These are phyloP conservation scores for Phoma herbarum DNA, from an alignment of 2,329 filamentous ascomycete genomes.

Conservation along the genomic window DNA sequence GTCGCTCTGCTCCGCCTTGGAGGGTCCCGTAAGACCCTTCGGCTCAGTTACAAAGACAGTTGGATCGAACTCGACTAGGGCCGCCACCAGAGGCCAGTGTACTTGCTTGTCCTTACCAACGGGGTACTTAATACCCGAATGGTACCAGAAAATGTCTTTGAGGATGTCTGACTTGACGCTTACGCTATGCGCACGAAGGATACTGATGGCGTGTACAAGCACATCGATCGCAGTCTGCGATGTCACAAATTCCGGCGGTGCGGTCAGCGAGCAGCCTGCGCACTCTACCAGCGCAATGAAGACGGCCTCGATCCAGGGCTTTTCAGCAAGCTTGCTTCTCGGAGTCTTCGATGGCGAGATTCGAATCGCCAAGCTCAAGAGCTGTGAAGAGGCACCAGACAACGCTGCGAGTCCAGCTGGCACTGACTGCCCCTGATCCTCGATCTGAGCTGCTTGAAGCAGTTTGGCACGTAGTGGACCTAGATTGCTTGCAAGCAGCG, in stretches of 20 bases:
- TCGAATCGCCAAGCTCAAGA: slow-evolving; percentile 55
- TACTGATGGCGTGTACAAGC: slow-evolving; percentile 36
- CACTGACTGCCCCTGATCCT: slow-evolving; percentile 36
- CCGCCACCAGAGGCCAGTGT: slow-evolving; percentile 45
- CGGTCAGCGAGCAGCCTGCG: slow-evolving; percentile 39
- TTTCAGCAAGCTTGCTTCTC: slow-evolving; percentile 52
- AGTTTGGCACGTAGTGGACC: slow-evolving; percentile 42
- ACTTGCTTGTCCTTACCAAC: slow-evolving; percentile 29
- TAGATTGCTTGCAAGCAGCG: slow-evolving; percentile 32
- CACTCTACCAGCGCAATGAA: slow-evolving; percentile 51
- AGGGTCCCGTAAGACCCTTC: slow-evolving; percentile 20
- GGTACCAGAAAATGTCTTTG: slow-evolving; percentile 47
- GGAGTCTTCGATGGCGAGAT: slow-evolving; percentile 52
- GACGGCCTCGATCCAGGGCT: slow-evolving; percentile 56
- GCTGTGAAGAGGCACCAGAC: slow-evolving; percentile 39
- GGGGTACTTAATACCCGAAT: slow-evolving; percentile 45
- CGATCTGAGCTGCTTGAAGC: slow-evolving; percentile 43
- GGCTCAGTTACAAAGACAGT: slow-evolving; percentile 43
- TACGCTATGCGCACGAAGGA: slow-evolving; percentile 38
- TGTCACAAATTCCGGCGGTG: slow-evolving; percentile 34
- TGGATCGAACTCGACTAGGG: slow-evolving; percentile 46
- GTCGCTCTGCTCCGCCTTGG: slow-evolving; percentile 33
- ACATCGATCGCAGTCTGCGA: slow-evolving; percentile 32
- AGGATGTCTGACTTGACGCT: slow-evolving; percentile 40
- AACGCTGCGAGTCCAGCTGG: slow-evolving; percentile 34